Conservation (phyloP, 495 filamentous ascomycete genomes). For the Recurvomyces mirabilis region DNA sequence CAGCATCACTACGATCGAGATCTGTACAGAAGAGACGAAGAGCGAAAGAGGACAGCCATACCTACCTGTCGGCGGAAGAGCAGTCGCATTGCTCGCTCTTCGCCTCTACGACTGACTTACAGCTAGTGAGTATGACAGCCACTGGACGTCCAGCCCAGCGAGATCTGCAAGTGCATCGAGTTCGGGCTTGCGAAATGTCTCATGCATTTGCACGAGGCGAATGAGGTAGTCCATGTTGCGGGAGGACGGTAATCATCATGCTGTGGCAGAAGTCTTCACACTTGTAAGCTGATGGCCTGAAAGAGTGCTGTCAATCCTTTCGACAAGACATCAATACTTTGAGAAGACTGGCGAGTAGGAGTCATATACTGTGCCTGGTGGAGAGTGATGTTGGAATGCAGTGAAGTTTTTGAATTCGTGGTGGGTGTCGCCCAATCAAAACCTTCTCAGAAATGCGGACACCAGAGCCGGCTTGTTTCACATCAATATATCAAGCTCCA, state of each 20-base stretch:
- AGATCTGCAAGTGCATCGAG: constrained; percentile 70
- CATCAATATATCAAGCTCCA: too few relatives aligned
- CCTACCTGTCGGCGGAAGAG: neutral
- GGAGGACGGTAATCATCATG: neutral
- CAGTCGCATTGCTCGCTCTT: constrained; percentile 1
- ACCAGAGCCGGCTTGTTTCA: too few relatives aligned
- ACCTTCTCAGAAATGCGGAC: too few relatives aligned
- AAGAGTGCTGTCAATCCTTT: too few relatives aligned
- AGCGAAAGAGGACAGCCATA: neutral
- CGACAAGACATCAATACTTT: too few relatives aligned
- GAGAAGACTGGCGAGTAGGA: too few relatives aligned
- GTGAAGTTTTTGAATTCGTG: too few relatives aligned
- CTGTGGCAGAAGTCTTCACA: neutral
- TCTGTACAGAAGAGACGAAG: constrained; percentile 2
- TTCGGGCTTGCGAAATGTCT: constrained; percentile 80
- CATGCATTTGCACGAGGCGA: constrained; percentile 79
- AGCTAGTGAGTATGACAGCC: constrained; percentile 57
- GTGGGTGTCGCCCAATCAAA: too few relatives aligned
- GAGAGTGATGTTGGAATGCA: too few relatives aligned
- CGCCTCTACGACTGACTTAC: constrained; percentile 39
- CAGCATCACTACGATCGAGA: neutral
- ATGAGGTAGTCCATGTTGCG: constrained; percentile 62
- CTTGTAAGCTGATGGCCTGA: too few relatives aligned
- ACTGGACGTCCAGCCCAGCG: constrained; percentile 53
- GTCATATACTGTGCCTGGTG: too few relatives aligned